Conservation (phyloP, 1,284 basidiomycete genomes). For the Laetiporus sulphureus region DNA sequence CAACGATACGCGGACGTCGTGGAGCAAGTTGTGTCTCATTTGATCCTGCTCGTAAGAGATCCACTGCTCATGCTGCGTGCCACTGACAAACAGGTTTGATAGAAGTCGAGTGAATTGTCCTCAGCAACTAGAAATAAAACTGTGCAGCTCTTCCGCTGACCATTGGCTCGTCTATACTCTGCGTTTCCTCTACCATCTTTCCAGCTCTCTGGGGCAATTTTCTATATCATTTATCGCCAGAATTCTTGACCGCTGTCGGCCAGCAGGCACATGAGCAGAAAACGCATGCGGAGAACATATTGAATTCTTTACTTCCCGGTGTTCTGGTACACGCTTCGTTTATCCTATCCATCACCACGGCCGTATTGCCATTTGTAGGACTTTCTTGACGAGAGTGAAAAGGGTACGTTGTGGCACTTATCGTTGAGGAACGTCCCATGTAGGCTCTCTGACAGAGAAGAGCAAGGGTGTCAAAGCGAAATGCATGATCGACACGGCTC, state of each 20-base stretch:
- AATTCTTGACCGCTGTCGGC: slow-evolving; percentile 18
- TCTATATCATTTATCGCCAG: slow-evolving; percentile 21
- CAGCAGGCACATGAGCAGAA: slow-evolving; percentile 16
- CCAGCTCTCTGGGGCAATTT: slow-evolving; percentile 22
- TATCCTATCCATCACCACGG: no score
- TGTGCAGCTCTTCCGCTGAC: slow-evolving; percentile 18
- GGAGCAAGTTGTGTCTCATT: slow-evolving; percentile 16
- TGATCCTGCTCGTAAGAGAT: slow-evolving; percentile 19
- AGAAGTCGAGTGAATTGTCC: slow-evolving; percentile 20
- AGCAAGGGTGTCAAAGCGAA: slow-evolving; percentile 16
- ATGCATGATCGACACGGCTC: slow-evolving; percentile 18
- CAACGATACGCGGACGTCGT: slow-evolving; percentile 9
- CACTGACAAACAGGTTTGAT: neutral
- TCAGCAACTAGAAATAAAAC: slow-evolving; percentile 14
- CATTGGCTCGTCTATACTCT: slow-evolving; percentile 22
- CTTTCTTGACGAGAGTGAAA: slow-evolving; percentile 17
- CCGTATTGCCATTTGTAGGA: no score
- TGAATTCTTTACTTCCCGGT: slow-evolving; percentile 25
- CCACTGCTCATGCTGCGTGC: neutral
- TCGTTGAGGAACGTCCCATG: neutral
- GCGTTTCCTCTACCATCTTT: slow-evolving; percentile 19
- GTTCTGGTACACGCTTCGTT: slow-evolving; percentile 23
- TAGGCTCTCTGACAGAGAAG: neutral
- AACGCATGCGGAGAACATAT: slow-evolving; percentile 22
- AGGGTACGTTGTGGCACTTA: slow-evolving; percentile 9